These are phyloP conservation scores for Maudiozyma serrabonitensis DNA, from an alignment of 805 yeast genomes.

Conservation along the genomic window DNA sequence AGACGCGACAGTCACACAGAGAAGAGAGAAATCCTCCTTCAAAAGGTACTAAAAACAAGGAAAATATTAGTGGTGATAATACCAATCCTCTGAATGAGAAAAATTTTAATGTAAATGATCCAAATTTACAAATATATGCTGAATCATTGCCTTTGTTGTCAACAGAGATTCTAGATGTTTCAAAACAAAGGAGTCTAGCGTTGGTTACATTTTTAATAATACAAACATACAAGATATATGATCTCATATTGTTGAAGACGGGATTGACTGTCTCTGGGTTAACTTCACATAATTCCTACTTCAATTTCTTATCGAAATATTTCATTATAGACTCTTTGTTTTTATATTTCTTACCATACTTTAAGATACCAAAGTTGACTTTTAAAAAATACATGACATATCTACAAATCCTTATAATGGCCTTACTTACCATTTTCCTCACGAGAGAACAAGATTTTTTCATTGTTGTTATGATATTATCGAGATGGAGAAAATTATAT, in stretches of 20 bases:
- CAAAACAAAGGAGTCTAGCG: conserved; percentile 64
- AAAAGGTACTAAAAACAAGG: neutral
- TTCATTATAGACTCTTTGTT: conserved; percentile 62
- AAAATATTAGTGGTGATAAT: too few species aligned
- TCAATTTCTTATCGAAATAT: conserved; percentile 61
- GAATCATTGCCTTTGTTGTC: conserved; percentile 45
- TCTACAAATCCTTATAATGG: conserved; percentile 37
- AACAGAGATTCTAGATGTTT: conserved; percentile 53
- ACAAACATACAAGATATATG: conserved; percentile 83
- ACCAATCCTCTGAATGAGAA: neutral
- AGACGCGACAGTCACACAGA: conserved; percentile 9
- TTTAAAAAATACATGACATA: conserved; percentile 51
- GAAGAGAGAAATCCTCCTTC: neutral
- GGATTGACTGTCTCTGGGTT: conserved; percentile 28
- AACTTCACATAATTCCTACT: conserved; percentile 37
- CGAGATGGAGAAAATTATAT: conserved; percentile 32
- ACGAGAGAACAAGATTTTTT: conserved; percentile 45
- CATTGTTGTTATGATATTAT: conserved; percentile 30
- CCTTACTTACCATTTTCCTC: conserved; percentile 44
- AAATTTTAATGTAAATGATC: neutral
- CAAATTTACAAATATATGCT: neutral
- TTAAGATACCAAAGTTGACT: conserved; percentile 66
- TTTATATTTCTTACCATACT: conserved; percentile 58
- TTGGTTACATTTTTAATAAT: conserved; percentile 58
- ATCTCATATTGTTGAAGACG: conserved; percentile 49